Evolutionary conservation across 169 alveolate species (phyloP).

Genomic region (Plasmodium fragile): DNA sequence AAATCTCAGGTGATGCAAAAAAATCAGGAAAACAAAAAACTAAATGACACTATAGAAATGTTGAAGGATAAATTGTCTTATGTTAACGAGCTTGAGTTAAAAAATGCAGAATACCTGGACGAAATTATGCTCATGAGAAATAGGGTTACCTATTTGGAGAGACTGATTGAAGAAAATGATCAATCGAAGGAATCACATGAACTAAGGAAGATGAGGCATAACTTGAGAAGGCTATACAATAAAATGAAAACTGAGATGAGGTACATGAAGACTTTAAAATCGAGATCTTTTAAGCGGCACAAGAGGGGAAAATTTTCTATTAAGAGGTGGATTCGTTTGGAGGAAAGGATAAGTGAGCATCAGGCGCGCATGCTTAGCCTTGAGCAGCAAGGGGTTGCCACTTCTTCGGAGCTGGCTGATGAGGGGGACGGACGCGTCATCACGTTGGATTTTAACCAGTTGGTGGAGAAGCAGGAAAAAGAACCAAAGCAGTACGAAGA

Average conservation of each 20-base stretch:
- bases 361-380: not conserved
- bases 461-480: not conserved
- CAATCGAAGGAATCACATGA: constrained; percentile 67
- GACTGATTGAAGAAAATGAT: constrained; percentile 66
- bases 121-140: constrained; percentile 63
- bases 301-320: constrained; percentile 40
- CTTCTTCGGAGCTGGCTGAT: not conserved
- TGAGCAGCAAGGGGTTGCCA: not conserved
- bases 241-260: constrained; percentile 61
- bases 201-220: constrained; percentile 43
- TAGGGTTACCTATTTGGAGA: constrained; percentile 67
- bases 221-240: constrained; percentile 32
- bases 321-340: constrained; percentile 25
- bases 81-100: constrained; percentile 44
- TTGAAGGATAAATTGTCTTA: constrained; percentile 47
- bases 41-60: constrained; percentile 47
- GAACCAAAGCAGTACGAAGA: constrained; percentile 1
- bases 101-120: constrained; percentile 64
- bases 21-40: constrained; percentile 55
- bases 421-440: not conserved
- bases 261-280: constrained; percentile 22
- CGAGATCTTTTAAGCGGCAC: constrained; percentile 20
- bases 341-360: not conserved
- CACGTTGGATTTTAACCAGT: not conserved
- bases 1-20: constrained; percentile 58